These are phyloP conservation scores for Arachnopeziza araneosa DNA, from an alignment of 2,329 filamentous ascomycete species.

Conservation along the genomic window DNA sequence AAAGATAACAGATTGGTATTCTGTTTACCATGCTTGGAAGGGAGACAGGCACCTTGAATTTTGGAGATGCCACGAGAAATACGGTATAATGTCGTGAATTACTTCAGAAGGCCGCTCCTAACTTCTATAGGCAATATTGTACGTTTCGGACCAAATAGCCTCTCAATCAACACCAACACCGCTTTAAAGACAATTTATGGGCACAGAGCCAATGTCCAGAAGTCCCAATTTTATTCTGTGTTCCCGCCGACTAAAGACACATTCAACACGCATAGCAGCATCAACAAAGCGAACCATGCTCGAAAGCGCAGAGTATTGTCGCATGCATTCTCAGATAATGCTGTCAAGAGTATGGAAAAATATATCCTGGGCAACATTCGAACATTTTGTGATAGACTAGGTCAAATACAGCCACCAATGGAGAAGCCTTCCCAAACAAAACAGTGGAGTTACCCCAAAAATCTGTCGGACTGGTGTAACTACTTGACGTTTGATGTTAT, in stretches of 20 bases:
- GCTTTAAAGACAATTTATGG: slow-evolving; percentile 64
- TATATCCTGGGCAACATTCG: slow-evolving; percentile 32
- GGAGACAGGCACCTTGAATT: slow-evolving; percentile 31
- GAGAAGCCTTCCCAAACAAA: slow-evolving; percentile 37
- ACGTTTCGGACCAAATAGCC: slow-evolving; percentile 71
- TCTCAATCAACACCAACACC: slow-evolving; percentile 69
- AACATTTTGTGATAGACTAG: slow-evolving; percentile 57
- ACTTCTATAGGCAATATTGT: slow-evolving; percentile 43
- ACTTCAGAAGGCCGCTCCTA: neutral
- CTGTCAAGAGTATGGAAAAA: slow-evolving; percentile 29
- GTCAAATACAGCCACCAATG: slow-evolving; percentile 1
- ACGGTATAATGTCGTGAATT: slow-evolving; percentile 16
- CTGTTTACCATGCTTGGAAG: slow-evolving; percentile 29
- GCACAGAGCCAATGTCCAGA: slow-evolving; percentile 57
- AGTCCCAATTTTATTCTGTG: slow-evolving; percentile 68
- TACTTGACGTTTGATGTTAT: slow-evolving; percentile 45
- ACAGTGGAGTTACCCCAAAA: slow-evolving; percentile 49
- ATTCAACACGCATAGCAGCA: slow-evolving; percentile 67
- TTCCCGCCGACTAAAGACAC: slow-evolving; percentile 60
- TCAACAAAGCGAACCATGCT: slow-evolving; percentile 63
- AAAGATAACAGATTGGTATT: slow-evolving; percentile 24
- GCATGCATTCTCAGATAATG: slow-evolving; percentile 52
- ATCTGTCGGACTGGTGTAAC: slow-evolving; percentile 47
- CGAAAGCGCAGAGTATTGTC: slow-evolving; percentile 59
- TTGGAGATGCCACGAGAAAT: slow-evolving; percentile 29